Evolutionary conservation across 75 land plant genomes (phyloP), one percentile per base, ranked within the genome.

Genomic region (Cupressus sempervirens): DNA sequence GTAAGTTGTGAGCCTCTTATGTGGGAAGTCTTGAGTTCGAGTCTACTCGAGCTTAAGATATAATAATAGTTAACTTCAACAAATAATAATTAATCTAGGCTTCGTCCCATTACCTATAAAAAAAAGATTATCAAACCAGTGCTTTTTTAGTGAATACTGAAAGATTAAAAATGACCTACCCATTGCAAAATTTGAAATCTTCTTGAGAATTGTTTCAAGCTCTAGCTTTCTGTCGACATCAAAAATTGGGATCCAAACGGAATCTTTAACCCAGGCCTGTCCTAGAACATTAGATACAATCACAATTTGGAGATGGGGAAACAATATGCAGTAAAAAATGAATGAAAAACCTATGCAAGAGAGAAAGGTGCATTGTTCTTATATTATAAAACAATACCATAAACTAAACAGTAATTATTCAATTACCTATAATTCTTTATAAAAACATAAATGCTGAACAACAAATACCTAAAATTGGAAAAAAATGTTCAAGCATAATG

Each of bases 241-340:
- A 86, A 93, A 96, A 26, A 96, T 87, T 26, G 98, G 98, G 54
- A 95, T 89, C 97, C 97, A 95, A 20, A 89, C 87, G 26, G 97
- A 95, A 52, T 90, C 93, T 87, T 95, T 96, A 30, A 95, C 95
- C 91, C 93, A 92, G 82, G 95, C 97, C 98, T 96, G 87, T 77
- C 87, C 35, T 70, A 70, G 35, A 70, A 32, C 43, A 18, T 76
- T 76, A 40, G 23, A 76, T 76, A 14, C 43, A 40, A 76, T 40
- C 34, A 76, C 43, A 76, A 76, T 35, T 38, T 40, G 45, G 20
- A 76, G 23, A 76, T 38, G 23, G 41, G 46, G 26, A 40, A 76
- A 36, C 20, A 7, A 76, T 70, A 70, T 70, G 12, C 32, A 32
- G 30, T 4, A 30, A 9, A 32, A 70, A 70, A 9, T 70, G 74